Base-by-base conservation (phyloP, 2,329 filamentous ascomycete species). In the Talaromyces funiculosus region DNA sequence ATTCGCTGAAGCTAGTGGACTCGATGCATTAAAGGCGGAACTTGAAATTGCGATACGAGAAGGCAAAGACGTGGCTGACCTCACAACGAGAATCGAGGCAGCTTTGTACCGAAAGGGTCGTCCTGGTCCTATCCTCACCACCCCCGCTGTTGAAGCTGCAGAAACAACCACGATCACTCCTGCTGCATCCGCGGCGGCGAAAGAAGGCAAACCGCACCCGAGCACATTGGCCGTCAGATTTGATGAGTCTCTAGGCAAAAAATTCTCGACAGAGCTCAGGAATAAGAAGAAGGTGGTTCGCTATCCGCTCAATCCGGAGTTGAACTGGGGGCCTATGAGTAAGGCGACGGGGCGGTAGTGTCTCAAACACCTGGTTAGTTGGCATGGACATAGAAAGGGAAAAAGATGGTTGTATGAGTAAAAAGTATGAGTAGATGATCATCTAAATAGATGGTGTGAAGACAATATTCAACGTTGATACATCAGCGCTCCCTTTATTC, bases 251-350 rank as follows among this genome's bases (percentile, higher is more conserved):
- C 80, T 97, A 12, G 93, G 92, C 0, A 87, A 81, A 66, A 87
- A 90, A 62, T 83, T 68, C 2, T 66, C 71, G 18, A 67, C 67
- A 18, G 63, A 67, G 10, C 67, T 80, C 4, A 38, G 45, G 64
- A 82, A 84, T 57, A 82, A 79, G 53, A 87, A 84, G 71, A 88
- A 87, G 65, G 81, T 95, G 49, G 86, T 95, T 58, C 82, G 93
- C 64, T 99, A 97, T 74, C 94, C 96, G 78, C 78, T 87, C 63
- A 97, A 97, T 71, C 94, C 94, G 49, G 81, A 88, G 62, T 87
- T 91, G 69, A 94, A 97, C 73, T 99, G 94, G 94, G 94, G 94
- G 0, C 94, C 94, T 1, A 86, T 96, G 85, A 78, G 72, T 61
- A 74, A 76, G 38, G 78, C 78, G 6, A 65, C 67, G 14, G 57